Conservation (phyloP, 768 basidiomycete genomes). For the Leccinum pellstonianum region DNA sequence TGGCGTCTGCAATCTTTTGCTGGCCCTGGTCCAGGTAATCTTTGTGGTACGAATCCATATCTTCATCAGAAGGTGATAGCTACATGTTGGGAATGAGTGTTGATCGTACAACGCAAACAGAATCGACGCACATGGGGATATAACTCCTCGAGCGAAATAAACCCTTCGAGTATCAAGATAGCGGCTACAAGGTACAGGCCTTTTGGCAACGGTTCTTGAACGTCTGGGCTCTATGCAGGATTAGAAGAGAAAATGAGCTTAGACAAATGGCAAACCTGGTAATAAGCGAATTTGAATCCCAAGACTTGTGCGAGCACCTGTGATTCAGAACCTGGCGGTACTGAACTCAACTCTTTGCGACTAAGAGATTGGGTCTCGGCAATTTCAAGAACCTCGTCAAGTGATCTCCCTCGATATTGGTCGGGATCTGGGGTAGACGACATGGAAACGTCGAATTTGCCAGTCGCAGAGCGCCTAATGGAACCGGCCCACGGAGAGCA, state of each 20-base stretch:
- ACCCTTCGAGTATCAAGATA: conserved; percentile 85
- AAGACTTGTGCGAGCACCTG: conserved; percentile 85
- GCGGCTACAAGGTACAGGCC: conserved; percentile 82
- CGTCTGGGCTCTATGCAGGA: conserved; percentile 49
- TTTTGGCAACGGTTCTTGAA: conserved; percentile 60
- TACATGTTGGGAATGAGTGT: conserved; percentile 30
- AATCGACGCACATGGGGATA: conserved; percentile 78
- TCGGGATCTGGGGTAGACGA: conserved; percentile 37
- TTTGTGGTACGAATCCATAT: conserved; percentile 66
- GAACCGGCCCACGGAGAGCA: conserved; percentile 84
- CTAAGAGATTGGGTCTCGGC: conserved; percentile 40
- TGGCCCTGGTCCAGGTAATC: conserved; percentile 65
- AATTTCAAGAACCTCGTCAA: conserved; percentile 65
- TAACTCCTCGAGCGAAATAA: conserved; percentile 83
- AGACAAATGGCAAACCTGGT: conserved; percentile 60
- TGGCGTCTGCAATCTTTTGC: conserved; percentile 64
- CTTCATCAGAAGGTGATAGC: conserved; percentile 73
- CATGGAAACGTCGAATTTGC: conserved; percentile 35
- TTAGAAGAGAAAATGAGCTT: conserved; percentile 15
- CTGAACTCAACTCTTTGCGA: conserved; percentile 7
- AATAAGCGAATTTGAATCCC: conserved; percentile 95
- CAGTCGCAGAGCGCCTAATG: conserved; percentile 33
- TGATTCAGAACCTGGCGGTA: conserved; percentile 38
- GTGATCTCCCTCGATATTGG: conserved; percentile 53
- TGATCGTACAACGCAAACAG: neutral